phyloP scores from a whole-genome alignment of 2,329 filamentous ascomycete species.

The Colletotrichum chlorophyti region DNA sequence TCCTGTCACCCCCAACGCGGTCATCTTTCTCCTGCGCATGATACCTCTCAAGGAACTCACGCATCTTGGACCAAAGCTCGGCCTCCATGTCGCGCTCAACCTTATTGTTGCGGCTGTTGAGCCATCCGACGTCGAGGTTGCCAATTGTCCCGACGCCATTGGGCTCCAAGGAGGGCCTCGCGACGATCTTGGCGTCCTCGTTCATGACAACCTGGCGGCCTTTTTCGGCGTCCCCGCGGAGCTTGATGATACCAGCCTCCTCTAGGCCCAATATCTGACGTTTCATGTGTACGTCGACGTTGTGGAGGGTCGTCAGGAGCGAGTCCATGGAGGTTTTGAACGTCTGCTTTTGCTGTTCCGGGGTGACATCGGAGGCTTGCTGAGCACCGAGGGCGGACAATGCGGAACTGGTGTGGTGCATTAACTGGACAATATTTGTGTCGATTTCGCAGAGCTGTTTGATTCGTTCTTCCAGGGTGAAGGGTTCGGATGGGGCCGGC shows the following conservation, averaged over 20 bases:
- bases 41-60: slow-evolving; percentile 42
- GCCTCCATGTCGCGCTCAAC: slow-evolving; percentile 85
- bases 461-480: slow-evolving; percentile 80
- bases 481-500: slow-evolving; percentile 54
- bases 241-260: slow-evolving; percentile 77
- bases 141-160: slow-evolving; percentile 63
- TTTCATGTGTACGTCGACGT: slow-evolving; percentile 76
- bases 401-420: slow-evolving; percentile 52
- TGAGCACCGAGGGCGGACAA: slow-evolving; percentile 47
- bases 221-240: slow-evolving; percentile 38
- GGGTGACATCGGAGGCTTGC: slow-evolving; percentile 50
- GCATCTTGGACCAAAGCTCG: slow-evolving; percentile 70
- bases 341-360: slow-evolving; percentile 51
- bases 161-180: slow-evolving; percentile 55
- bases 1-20: slow-evolving; percentile 25
- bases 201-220: slow-evolving; percentile 34
- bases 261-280: slow-evolving; percentile 81
- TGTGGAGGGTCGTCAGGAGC: slow-evolving; percentile 77
- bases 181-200: slow-evolving; percentile 29
- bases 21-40: slow-evolving; percentile 9
- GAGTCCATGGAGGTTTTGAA: slow-evolving; percentile 67
- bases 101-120: slow-evolving; percentile 85
- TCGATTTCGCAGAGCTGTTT: slow-evolving; percentile 82
- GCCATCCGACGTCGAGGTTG: slow-evolving; percentile 81
- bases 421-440: slow-evolving; percentile 54